These are phyloP conservation scores for Xylaria telfairii DNA, from an alignment of 495 filamentous ascomycete species.

Conservation along the genomic window DNA sequence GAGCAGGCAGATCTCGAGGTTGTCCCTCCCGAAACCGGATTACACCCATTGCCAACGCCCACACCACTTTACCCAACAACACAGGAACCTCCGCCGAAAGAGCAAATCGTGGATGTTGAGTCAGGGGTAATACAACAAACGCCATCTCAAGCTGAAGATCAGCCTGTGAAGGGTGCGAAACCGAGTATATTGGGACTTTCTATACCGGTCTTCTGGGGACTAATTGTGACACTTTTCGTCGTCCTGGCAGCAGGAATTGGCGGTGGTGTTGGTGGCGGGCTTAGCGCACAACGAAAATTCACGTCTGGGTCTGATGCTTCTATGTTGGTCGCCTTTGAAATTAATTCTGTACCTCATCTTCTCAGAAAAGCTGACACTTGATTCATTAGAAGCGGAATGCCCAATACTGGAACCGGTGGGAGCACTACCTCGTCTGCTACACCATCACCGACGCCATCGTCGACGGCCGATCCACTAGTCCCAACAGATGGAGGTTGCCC, in stretches of 20 bases:
- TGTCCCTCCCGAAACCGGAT: constrained; percentile 31
- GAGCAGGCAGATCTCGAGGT: constrained; percentile 31
- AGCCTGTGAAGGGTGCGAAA: neutral
- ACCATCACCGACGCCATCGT: constrained; percentile 26
- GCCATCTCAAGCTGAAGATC: constrained; percentile 23
- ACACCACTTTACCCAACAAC: neutral
- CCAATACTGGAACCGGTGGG: neutral
- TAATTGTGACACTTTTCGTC: constrained; percentile 35
- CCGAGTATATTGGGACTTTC: constrained; percentile 37
- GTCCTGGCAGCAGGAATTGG: constrained; percentile 42
- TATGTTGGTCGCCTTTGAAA: constrained; percentile 23
- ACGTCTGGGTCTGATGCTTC: neutral
- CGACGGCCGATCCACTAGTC: constrained; percentile 19
- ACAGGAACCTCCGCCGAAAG: constrained; percentile 22
- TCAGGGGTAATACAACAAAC: constrained; percentile 15
- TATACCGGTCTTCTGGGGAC: constrained; percentile 40
- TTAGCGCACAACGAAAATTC: constrained; percentile 31
- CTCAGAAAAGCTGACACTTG: constrained; percentile 22
- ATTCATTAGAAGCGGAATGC: constrained; percentile 15
- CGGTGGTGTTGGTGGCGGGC: constrained; percentile 41
- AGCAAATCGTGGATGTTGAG: neutral
- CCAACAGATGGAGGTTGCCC: constrained; percentile 41
- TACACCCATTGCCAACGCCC: constrained; percentile 30
- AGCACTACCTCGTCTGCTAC: constrained; percentile 12
- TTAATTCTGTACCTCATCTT: neutral